Percentiles rank a stretch among this genome's conserved stretches.
These are phyloP conservation scores for Picochlorum sp. DNA, from an alignment of 139 green algal genomes.

Conservation along the genomic window DNA sequence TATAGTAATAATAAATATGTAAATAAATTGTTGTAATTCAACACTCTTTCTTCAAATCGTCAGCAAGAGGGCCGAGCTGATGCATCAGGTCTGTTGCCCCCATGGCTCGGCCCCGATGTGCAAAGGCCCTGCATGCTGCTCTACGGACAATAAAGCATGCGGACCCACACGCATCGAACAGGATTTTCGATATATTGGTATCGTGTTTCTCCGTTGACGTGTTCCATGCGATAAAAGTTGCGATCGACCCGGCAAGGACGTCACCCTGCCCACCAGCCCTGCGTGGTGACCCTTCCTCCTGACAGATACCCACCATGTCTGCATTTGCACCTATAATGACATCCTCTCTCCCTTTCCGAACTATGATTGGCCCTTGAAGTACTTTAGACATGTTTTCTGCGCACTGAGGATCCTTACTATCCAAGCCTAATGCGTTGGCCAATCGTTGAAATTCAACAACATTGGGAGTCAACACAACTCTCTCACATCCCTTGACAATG, in stretches of 20 bases:
- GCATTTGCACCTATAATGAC: slow-evolving; percentile 16
- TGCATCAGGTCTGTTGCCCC: slow-evolving; percentile 21
- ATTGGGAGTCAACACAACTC: slow-evolving; percentile 51
- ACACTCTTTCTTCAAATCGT: slow-evolving; percentile 3
- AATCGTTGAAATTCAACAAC: slow-evolving; percentile 41
- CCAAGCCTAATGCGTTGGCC: slow-evolving; percentile 26
- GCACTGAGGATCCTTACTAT: not conserved
- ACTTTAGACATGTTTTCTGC: not conserved
- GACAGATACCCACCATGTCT: slow-evolving; percentile 10
- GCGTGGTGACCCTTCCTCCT: slow-evolving; percentile 32
- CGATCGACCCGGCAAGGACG: slow-evolving; percentile 48
- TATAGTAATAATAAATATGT: no score
- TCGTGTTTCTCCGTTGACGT: not conserved
- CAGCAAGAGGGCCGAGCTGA: slow-evolving; percentile 16
- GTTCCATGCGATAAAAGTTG: slow-evolving; percentile 43
- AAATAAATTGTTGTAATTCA: no score
- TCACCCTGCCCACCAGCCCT: slow-evolving; percentile 57
- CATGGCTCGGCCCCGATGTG: slow-evolving; percentile 21
- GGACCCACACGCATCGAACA: slow-evolving; percentile 30
- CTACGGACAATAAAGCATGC: slow-evolving; percentile 23
- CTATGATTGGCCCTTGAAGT: slow-evolving; percentile 35
- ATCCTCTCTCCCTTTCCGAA: slow-evolving; percentile 41
- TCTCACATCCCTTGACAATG: slow-evolving; percentile 35
- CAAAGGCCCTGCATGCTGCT: slow-evolving; percentile 18
- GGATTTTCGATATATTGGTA: not conserved